Evolutionary conservation across 371 early-diverging fungal species (phyloP).

Genomic region (Syncephalastrum contaminatum): DNA sequence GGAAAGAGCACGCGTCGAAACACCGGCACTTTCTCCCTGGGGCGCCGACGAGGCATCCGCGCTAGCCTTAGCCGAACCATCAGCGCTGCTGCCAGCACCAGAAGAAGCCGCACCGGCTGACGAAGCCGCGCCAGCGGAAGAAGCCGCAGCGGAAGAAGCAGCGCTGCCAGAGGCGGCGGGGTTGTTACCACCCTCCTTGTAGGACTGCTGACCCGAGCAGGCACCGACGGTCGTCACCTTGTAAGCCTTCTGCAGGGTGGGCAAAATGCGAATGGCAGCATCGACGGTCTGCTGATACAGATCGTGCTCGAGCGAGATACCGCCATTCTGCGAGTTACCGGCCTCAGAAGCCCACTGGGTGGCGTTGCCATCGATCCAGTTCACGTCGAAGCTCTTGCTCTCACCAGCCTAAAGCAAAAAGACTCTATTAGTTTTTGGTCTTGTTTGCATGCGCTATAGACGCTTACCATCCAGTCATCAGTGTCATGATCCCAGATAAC

Average conservation of each 20-base stretch:
- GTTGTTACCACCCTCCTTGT: constrained; percentile 32
- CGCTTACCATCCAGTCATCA: constrained; percentile 40
- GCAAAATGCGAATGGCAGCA: constrained; percentile 62
- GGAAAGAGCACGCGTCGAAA: neutral
- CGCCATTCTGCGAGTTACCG: constrained; percentile 42
- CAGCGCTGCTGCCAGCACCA: constrained; percentile 2
- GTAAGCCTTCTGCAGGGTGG: constrained; percentile 44
- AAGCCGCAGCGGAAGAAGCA: constrained; percentile 14
- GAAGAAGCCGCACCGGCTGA: neutral
- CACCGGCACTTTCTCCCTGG: constrained; percentile 5
- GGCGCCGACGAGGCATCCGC: constrained; percentile 1
- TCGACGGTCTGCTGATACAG: constrained; percentile 50
- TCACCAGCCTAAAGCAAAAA: constrained; percentile 24
- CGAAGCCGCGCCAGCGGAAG: constrained; percentile 20
- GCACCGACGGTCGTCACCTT: constrained; percentile 42
- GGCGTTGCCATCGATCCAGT: constrained; percentile 48
- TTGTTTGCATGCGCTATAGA: neutral
- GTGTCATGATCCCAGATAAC: constrained; percentile 54
- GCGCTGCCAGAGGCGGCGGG: constrained; percentile 13
- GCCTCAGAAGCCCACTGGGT: constrained; percentile 50
- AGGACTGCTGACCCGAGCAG: constrained; percentile 36
- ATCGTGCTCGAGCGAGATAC: constrained; percentile 59
- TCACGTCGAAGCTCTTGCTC: constrained; percentile 23
- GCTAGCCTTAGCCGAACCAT: neutral
- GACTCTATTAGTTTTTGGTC: neutral